phyloP scores from a whole-genome alignment of 2,329 filamentous ascomycete species.

The Xylaria sp. region DNA sequence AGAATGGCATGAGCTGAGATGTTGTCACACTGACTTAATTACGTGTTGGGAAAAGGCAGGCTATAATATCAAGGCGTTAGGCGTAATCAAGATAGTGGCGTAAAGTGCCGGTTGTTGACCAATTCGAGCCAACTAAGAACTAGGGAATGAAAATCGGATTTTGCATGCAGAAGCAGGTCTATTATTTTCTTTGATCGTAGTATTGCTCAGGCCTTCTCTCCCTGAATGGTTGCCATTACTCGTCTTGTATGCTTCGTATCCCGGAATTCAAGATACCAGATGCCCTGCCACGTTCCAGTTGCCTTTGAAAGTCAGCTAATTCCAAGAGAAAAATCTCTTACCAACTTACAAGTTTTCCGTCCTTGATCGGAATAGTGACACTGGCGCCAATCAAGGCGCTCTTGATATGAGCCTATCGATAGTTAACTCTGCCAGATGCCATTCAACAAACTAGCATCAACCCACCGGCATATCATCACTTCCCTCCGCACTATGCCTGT shows the following conservation, averaged over 20 bases:
- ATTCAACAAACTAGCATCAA: constrained; percentile 35
- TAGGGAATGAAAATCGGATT: constrained; percentile 13
- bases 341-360: constrained; percentile 75
- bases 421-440: constrained; percentile 67
- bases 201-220: constrained; percentile 68
- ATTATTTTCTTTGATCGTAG: background rate
- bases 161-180: constrained; percentile 3
- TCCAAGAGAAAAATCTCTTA: background rate
- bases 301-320: constrained; percentile 53
- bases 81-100: constrained; percentile 35
- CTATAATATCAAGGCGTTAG: constrained; percentile 37
- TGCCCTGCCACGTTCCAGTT: constrained; percentile 82
- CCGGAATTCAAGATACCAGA: constrained; percentile 95
- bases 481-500: constrained; percentile 88
- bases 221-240: constrained; percentile 93
- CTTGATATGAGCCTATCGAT: constrained; percentile 84
- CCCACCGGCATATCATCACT: constrained; percentile 90
- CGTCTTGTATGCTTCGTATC: constrained; percentile 78
- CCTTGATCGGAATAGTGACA: constrained; percentile 88
- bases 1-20: constrained; percentile 41
- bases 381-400: constrained; percentile 88
- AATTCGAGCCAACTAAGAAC: constrained; percentile 9
- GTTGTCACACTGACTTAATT: background rate
- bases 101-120: constrained; percentile 17
- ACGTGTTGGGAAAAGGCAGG: constrained; percentile 15